These are phyloP conservation scores for Crithidia fasciculata DNA, from an alignment of 208 protist species.

Conservation along the genomic window DNA sequence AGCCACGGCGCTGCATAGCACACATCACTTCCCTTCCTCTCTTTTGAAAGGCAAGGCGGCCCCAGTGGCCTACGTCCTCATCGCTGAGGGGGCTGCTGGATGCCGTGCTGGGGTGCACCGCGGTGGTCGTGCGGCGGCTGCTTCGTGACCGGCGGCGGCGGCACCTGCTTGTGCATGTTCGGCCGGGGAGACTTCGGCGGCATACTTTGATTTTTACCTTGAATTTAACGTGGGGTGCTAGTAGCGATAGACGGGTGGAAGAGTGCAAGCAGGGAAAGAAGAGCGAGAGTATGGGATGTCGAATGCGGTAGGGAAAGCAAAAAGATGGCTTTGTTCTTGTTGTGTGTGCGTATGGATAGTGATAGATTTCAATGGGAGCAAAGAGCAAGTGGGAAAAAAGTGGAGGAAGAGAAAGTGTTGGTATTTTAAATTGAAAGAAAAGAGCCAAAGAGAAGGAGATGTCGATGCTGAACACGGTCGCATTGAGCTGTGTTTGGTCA, in stretches of 20 bases:
- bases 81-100: constrained; percentile 8
- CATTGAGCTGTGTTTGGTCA: background rate
- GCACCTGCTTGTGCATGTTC: background rate
- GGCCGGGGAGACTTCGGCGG: constrained; percentile 1
- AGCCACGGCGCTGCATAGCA: no score
- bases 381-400: background rate
- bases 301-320: no score
- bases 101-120: background rate
- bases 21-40: no score
- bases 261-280: no score
- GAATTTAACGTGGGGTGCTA: no score
- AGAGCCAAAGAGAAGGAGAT: background rate
- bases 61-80: background rate
- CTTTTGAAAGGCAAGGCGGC: no score
- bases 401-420: background rate
- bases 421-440: background rate
- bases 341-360: no score
- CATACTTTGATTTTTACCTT: no score
- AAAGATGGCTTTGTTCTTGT: no score
- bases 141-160: constrained; percentile 3
- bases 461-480: background rate
- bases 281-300: no score
- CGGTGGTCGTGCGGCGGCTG: constrained; percentile 4
- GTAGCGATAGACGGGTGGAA: background rate
- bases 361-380: background rate